Base-by-base conservation (phyloP, 352 stramenopile genomes). In the Phytophthora meadii region DNA sequence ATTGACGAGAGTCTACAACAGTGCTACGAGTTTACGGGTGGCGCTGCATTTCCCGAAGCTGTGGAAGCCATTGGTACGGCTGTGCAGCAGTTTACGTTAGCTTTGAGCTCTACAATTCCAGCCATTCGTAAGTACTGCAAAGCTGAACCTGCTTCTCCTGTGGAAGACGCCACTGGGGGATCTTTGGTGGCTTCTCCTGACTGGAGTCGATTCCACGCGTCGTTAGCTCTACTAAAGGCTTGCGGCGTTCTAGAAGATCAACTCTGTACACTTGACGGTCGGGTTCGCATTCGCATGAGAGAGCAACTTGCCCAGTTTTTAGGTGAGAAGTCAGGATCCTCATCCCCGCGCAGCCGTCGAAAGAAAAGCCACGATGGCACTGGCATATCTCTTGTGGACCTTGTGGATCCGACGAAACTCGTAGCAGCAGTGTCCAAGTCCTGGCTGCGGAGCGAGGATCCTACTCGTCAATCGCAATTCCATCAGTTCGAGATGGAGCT, bases 121-220 rank as follows among this genome's bases (percentile, higher is more conserved):
- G 46, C 61, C 7, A 84, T 92, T 19, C 81, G 81, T 9, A 64
- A 74, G 12, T 70, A 71, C 39, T 82, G 73, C 53, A 79, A 80
- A 12, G 44, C 77, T 41, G 68, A 79, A 45, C 10, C 42, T 52
- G 36, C 17, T 48, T 44, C 42, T 4, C 32, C 24, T 32, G 28
- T 6, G 5, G 34, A 48, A 47, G 59, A 17, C 3, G 24, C 17
- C 32, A 15, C 40, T 17, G 24, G 15, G 44, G 61, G 36, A 42
- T 34, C 44, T 19, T 22, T 70, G 8, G 53, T 57, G 34, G 56
- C 51, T 39, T 61, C 72, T 11, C 72, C 73, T 3, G 81, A 91
- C 52, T 93, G 85, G 82, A 83, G 75, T 50, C 78, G 84, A n/a
- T 93, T 93, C 57, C 85, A 93, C 51, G 74, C 76, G 3, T 76